These are phyloP conservation scores for Emiliania huxleyi DNA, from an alignment of 78 protist genomes.

Conservation along the genomic window DNA sequence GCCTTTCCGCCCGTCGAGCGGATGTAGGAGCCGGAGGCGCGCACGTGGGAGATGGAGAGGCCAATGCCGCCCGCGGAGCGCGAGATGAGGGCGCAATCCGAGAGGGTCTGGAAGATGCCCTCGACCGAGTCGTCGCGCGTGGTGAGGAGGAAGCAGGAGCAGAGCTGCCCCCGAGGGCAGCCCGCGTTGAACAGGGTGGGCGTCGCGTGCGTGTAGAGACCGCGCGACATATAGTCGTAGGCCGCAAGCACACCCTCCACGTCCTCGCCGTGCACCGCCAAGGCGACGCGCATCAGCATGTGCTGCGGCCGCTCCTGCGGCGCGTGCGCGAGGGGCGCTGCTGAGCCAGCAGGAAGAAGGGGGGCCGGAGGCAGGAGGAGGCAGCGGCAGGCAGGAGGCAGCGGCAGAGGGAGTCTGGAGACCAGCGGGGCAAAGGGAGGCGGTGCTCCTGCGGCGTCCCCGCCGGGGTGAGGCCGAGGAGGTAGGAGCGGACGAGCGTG, in stretches of 20 bases:
- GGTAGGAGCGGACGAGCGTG: slow-evolving; percentile 88
- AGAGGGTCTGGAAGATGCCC: slow-evolving; percentile 91
- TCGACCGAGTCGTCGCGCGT: slow-evolving; percentile 69
- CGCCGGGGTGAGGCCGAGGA: slow-evolving; percentile 34
- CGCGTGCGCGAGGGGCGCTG: neutral
- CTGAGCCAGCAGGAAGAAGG: too few relatives aligned
- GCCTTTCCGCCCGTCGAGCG: slow-evolving; percentile 46
- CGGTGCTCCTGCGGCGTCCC: neutral
- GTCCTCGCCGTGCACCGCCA: slow-evolving; percentile 90
- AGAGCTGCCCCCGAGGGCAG: slow-evolving; percentile 91
- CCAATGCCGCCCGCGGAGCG: slow-evolving; percentile 96
- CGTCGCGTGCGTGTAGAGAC: slow-evolving; percentile 92
- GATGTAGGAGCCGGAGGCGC: slow-evolving; percentile 71
- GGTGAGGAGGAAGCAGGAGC: slow-evolving; percentile 92
- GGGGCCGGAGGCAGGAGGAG: too few relatives aligned
- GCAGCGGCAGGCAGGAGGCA: slow-evolving; percentile 50
- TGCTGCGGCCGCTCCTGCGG: slow-evolving; percentile 97
- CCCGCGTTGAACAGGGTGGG: slow-evolving; percentile 98
- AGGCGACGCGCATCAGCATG: slow-evolving; percentile 95
- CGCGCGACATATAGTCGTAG: slow-evolving; percentile 75
- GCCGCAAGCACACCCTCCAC: slow-evolving; percentile 81
- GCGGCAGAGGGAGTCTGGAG: neutral
- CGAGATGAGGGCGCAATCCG: slow-evolving; percentile 38
- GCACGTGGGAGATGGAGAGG: slow-evolving; percentile 83
- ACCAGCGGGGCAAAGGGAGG: neutral